Evolutionary conservation across 2,329 filamentous ascomycete genomes (phyloP), one percentile per base, ranked within the genome.

Genomic region (Scytalidium sp.): DNA sequence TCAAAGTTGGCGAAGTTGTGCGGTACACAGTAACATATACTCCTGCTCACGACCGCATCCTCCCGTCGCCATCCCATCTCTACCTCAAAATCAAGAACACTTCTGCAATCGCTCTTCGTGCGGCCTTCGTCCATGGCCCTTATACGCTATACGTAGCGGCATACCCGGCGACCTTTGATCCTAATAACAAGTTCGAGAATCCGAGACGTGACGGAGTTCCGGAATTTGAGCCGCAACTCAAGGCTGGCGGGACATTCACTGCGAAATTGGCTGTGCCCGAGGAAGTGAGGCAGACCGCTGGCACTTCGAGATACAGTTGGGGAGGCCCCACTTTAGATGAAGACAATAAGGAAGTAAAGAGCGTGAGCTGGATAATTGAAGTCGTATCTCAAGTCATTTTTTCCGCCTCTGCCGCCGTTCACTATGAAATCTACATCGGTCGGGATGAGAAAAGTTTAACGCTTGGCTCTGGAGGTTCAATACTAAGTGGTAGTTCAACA

Each of bases 181-280:
- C 93, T 2, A 91, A 96, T 69, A 75, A 78, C 57, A 91, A 90
- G 65, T 85, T 88, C 59, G 81, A 85, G 50, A 77, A 85, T 46
- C 79, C 86, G 1, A 80, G 84, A 46, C 76, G 77, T 46, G 68
- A 91, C 71, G 90, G 89, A 43, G 79, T 87, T 1, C 94, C 94
- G 15, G 88, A 96, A 61, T 99, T 94, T 63, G 94, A 99, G 70
- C 93, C 94, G 43, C 93, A 96, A 75, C 80, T 99, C 64, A 97
- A 97, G 75, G 92, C 94, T 8, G 94, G 92, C 23, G 92, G 90
- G 6, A 84, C 80, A 42, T 99, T 92, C 88, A 82, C 84, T 60
- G 88, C 90, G 50, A 83, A 85, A 63, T 79, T 99, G 56, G 76
- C 83, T 4, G 85, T 99, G 0, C 93, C 93, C 0, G 86, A 93